Conservation (phyloP, 768 basidiomycete species). For the Gymnopilus dilepis region DNA sequence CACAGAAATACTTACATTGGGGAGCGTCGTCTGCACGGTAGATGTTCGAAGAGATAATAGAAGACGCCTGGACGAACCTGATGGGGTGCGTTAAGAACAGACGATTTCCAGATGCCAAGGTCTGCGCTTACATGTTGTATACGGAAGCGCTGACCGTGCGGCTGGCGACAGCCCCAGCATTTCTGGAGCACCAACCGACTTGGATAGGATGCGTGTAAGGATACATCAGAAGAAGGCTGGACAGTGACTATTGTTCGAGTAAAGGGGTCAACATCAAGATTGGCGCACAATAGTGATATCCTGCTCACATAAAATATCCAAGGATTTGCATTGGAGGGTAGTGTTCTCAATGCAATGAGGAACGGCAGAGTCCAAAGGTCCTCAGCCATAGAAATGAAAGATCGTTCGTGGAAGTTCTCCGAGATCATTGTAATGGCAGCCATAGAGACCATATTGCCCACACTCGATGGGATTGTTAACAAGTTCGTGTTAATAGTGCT, state of each 20-base stretch:
- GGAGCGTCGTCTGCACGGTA: conserved; percentile 65
- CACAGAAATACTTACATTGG: conserved; percentile 43
- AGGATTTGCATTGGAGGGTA: conserved; percentile 52
- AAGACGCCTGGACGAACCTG: conserved; percentile 33
- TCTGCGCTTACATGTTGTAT: conserved; percentile 53
- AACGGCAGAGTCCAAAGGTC: conserved; percentile 68
- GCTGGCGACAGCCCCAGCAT: conserved; percentile 62
- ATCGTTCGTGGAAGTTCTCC: conserved; percentile 57
- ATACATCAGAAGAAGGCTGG: conserved; percentile 22
- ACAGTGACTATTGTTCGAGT: conserved; percentile 21
- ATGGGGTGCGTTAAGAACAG: too few species aligned
- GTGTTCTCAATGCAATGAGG: conserved; percentile 56
- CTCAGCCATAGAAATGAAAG: conserved; percentile 56
- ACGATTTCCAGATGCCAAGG: too few species aligned
- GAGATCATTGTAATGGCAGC: conserved; percentile 54
- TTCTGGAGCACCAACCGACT: conserved; percentile 65
- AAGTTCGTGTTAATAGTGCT: conserved; percentile 65
- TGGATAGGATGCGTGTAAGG: conserved; percentile 55
- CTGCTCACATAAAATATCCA: conserved; percentile 58
- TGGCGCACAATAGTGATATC: neutral
- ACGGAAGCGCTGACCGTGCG: conserved; percentile 64
- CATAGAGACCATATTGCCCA: conserved; percentile 58
- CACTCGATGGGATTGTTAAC: conserved; percentile 60
- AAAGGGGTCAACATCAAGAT: neutral
- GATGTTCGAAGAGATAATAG: conserved; percentile 57